Base-by-base conservation (phyloP, 169 alveolate genomes). In the Eimeria necatrix region DNA sequence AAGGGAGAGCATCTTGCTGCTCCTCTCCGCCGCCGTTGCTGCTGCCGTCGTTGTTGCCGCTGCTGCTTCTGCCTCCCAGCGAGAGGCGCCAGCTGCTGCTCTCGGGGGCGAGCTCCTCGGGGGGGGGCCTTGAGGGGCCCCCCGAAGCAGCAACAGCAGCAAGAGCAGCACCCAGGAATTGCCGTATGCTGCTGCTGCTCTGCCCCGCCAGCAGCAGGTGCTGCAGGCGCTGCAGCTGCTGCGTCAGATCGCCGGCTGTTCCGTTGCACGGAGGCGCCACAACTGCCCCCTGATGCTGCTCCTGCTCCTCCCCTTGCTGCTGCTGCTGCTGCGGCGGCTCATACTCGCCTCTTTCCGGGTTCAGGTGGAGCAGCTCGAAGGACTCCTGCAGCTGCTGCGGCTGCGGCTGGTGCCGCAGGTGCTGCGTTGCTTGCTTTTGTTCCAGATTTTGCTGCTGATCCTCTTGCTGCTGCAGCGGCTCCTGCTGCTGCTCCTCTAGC, bases 151-250 rank as follows among this genome's bases (percentile, higher is more conserved):
- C 78, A n/a, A 24, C 46, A 24, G 78, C n/a, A 68, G 78, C 78
- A 68, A n/a, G 14, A 68, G 78, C 78, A 18, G 78, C 78, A 1
- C 41, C 78, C n/a, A 68, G 78, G 41, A 68, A 68, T 24, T 68
- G 46, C 78, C n/a, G 78, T 24, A 68, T n/a, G 9, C 2, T n/a
- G n/a, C 78, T 24, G 46, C 1, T n/a, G 78, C 78, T 68, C 14
- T n/a, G 78, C 32, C 78, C 78, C 3, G 78, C n/a, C 9, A 68
- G n/a, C n/a, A 68, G 78, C 78, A 68, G 78, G 12, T 68, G n/a
- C 78, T 68, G n/a, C 78, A 68, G 32, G 46, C 32, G 78, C 78
- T 18, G 14, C n/a, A 68, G 78, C 78, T 68, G 46, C 32, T 68
- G 46, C 78, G 78, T 18, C 20, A 56, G 68, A 0, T 56, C 68